Evolutionary conservation across 345 rosid species (phyloP).

Genomic region (Bretschneidera sinensis): DNA sequence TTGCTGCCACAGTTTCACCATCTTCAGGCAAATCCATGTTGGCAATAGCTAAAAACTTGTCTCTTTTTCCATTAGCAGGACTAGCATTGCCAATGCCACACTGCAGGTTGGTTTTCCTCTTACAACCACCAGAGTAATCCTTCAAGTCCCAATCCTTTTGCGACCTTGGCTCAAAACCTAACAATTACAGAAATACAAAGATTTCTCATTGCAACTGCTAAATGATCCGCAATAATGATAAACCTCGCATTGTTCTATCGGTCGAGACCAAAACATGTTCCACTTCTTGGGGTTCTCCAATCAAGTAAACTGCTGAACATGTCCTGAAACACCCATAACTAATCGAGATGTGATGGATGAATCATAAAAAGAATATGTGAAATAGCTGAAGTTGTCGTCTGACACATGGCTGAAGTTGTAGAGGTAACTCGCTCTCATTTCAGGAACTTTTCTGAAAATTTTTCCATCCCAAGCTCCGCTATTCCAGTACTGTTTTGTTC

Average conservation of each 20-base stretch:
- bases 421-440: conserved; percentile 51
- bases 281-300: conserved; percentile 24
- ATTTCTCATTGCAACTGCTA: conserved; percentile 44
- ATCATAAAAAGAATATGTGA: conserved; percentile 44
- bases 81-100: conserved; percentile 34
- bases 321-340: conserved; percentile 58
- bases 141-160: conserved; percentile 38
- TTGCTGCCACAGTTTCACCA: conserved; percentile 9
- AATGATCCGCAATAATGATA: conserved; percentile 63
- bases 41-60: conserved; percentile 22
- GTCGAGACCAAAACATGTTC: conserved; percentile 70
- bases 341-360: conserved; percentile 30
- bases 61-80: conserved; percentile 23
- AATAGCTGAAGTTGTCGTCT: conserved; percentile 46
- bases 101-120: conserved; percentile 37
- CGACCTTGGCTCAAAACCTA: conserved; percentile 38
- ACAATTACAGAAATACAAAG: conserved; percentile 47
- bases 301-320: conserved; percentile 49
- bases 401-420: conserved; percentile 45
- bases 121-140: conserved; percentile 63
- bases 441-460: conserved; percentile 54
- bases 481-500: conserved; percentile 42
- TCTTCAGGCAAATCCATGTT: conserved; percentile 24
- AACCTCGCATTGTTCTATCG: conserved; percentile 67
- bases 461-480: conserved; percentile 61